A percentile compares a stretch with the other conserved stretches of the same genome.
Evolutionary conservation across 1,284 basidiomycete species (phyloP).

Genomic region (Takashimella tepidaria): DNA sequence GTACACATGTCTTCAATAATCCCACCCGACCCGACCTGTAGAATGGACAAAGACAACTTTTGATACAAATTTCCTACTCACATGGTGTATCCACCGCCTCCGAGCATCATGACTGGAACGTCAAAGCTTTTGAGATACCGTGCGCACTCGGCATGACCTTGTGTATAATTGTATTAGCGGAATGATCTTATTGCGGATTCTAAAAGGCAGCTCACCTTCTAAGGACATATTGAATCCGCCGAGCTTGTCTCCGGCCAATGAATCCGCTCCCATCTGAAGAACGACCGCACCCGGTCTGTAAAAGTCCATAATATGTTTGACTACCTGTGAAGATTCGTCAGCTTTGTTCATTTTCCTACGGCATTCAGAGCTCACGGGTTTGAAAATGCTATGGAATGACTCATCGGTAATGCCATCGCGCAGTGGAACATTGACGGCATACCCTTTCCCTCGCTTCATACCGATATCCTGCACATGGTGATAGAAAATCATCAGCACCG

Average conservation of each 20-base stretch:
- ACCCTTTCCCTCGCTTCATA: slow-evolving; percentile 78
- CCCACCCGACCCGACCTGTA: not conserved
- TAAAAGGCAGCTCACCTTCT: slow-evolving; percentile 63
- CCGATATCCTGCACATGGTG: slow-evolving; percentile 65
- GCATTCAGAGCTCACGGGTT: slow-evolving; percentile 70
- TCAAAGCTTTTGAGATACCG: slow-evolving; percentile 78
- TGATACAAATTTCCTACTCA: slow-evolving; percentile 47
- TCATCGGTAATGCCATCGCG: slow-evolving; percentile 88
- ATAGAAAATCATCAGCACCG: not conserved
- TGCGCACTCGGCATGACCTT: slow-evolving; percentile 82
- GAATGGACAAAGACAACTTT: slow-evolving; percentile 10
- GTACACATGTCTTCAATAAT: slow-evolving; percentile 3
- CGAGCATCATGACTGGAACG: slow-evolving; percentile 84
- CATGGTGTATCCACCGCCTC: slow-evolving; percentile 90
- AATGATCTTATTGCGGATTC: too few relatives aligned
- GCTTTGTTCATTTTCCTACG: too few relatives aligned
- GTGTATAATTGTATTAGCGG: too few relatives aligned
- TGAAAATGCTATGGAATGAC: slow-evolving; percentile 71
- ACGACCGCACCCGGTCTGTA: slow-evolving; percentile 85
- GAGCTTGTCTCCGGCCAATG: slow-evolving; percentile 88
- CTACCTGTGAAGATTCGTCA: slow-evolving; percentile 54
- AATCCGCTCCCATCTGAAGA: slow-evolving; percentile 94
- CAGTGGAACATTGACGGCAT: slow-evolving; percentile 88
- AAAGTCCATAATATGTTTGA: slow-evolving; percentile 82
- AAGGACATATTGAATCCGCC: slow-evolving; percentile 96